phyloP scores from a whole-genome alignment of 352 stramenopile genomes.

The Phytophthora vignae region DNA sequence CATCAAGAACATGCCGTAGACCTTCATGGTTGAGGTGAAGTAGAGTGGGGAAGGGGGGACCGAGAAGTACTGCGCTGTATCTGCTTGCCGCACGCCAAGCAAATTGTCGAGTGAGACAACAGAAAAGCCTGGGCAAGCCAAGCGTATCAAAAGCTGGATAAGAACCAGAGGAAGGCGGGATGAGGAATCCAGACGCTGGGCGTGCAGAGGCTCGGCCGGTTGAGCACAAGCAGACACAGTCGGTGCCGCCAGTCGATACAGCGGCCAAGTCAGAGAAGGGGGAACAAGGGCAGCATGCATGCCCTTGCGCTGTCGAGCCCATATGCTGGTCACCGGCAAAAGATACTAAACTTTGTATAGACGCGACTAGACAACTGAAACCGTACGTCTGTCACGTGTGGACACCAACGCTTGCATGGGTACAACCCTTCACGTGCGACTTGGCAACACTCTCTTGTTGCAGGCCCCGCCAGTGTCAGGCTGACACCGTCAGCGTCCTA shows the following conservation, averaged over 20 bases:
- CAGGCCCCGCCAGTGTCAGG: background rate
- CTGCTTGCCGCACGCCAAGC: conserved; percentile 23
- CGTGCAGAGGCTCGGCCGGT: conserved; percentile 9
- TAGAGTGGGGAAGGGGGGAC: background rate
- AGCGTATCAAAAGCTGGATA: conserved; percentile 13
- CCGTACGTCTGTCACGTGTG: background rate
- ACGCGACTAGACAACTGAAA: too few species aligned
- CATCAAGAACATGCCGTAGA: conserved; percentile 43
- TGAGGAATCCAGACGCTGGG: conserved; percentile 24
- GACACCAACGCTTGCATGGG: conserved; percentile 11
- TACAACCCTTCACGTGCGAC: background rate
- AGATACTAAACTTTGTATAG: too few species aligned
- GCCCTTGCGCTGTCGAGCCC: conserved; percentile 9
- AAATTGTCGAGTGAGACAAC: conserved; percentile 36
- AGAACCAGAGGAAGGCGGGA: conserved; percentile 23
- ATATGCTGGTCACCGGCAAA: conserved; percentile 9
- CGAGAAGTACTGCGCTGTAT: conserved; percentile 17
- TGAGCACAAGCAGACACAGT: conserved; percentile 24
- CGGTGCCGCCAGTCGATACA: conserved; percentile 15
- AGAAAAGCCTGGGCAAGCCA: conserved; percentile 7
- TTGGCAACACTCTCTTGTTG: background rate
- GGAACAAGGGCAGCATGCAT: conserved; percentile 27
- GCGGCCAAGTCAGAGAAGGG: conserved; percentile 12
- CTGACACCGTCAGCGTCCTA: background rate
- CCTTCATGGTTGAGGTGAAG: conserved; percentile 35